These are phyloP conservation scores for Colletotrichum chrysophilum DNA, from an alignment of 2,329 filamentous ascomycete species.

Conservation along the genomic window DNA sequence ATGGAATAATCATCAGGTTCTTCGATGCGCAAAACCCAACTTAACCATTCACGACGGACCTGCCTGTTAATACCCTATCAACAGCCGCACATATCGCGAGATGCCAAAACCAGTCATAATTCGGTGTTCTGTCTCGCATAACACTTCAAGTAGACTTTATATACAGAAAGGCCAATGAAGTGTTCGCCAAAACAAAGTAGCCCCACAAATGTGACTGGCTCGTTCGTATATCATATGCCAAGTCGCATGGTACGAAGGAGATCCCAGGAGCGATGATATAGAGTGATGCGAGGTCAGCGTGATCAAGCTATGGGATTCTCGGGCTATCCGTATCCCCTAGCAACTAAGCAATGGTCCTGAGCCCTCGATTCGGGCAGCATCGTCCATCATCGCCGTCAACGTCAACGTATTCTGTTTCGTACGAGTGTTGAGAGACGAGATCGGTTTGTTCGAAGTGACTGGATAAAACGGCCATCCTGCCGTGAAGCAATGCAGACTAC, in stretches of 20 bases:
- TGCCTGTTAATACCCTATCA: rapidly evolving
- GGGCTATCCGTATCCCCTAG: not conserved
- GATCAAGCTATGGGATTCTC: rapidly evolving
- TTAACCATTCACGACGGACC: rapidly evolving
- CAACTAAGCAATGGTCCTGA: no score
- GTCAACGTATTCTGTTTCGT: not conserved
- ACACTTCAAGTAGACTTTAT: not conserved
- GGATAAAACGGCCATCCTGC: no score
- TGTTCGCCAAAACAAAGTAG: rapidly evolving
- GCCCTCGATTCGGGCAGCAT: not conserved
- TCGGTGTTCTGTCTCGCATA: not conserved
- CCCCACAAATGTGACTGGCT: not conserved
- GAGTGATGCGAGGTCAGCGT: not conserved
- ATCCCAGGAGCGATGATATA: not conserved
- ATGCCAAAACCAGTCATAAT: rapidly evolving
- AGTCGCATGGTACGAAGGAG: not conserved
- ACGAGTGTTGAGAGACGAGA: rapidly evolving
- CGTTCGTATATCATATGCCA: rapidly evolving
- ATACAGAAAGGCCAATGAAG: not conserved
- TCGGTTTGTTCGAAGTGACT: not conserved
- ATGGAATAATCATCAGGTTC: rapidly evolving
- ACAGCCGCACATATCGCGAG: not conserved
- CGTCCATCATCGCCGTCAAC: not conserved
- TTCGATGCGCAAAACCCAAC: not conserved
- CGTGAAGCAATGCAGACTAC: no score